These are phyloP conservation scores for Podosphaera xanthii DNA, from an alignment of 2,329 filamentous ascomycete species.

Conservation along the genomic window DNA sequence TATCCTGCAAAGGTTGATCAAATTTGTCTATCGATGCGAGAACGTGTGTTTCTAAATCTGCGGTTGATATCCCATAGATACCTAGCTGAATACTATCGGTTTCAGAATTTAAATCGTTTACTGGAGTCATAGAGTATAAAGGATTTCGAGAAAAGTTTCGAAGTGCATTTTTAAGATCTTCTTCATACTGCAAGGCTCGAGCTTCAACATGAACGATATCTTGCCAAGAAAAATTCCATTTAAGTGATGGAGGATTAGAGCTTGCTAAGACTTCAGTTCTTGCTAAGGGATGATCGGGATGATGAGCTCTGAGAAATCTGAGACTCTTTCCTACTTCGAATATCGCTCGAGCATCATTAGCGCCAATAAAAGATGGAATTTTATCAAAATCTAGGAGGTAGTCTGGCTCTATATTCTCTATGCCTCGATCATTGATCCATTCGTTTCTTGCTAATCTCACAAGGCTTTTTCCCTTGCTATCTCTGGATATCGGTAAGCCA, in stretches of 20 bases:
- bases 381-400: conserved; percentile 39
- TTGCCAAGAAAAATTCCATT: conserved; percentile 52
- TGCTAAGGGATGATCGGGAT: conserved; percentile 47
- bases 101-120: not conserved
- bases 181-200: conserved; percentile 31
- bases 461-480: conserved; percentile 29
- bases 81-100: conserved; percentile 9
- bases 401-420: conserved; percentile 32
- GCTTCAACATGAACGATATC: conserved; percentile 40
- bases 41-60: conserved; percentile 25
- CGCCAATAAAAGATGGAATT: conserved; percentile 49
- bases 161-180: conserved; percentile 19
- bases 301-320: conserved; percentile 45
- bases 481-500: conserved; percentile 28
- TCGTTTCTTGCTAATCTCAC: conserved; percentile 32
- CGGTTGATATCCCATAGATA: conserved; percentile 26
- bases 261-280: conserved; percentile 24
- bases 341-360: conserved; percentile 45
- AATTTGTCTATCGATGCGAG: conserved; percentile 27
- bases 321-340: conserved; percentile 63
- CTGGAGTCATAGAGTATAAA: not conserved
- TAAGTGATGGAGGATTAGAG: conserved; percentile 30
- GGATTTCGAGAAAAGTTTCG: conserved; percentile 6
- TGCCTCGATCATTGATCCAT: conserved; percentile 34
- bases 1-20: conserved; percentile 17